These are phyloP conservation scores for Botryotinia convoluta DNA, from an alignment of 2,329 filamentous ascomycete genomes.

Conservation along the genomic window DNA sequence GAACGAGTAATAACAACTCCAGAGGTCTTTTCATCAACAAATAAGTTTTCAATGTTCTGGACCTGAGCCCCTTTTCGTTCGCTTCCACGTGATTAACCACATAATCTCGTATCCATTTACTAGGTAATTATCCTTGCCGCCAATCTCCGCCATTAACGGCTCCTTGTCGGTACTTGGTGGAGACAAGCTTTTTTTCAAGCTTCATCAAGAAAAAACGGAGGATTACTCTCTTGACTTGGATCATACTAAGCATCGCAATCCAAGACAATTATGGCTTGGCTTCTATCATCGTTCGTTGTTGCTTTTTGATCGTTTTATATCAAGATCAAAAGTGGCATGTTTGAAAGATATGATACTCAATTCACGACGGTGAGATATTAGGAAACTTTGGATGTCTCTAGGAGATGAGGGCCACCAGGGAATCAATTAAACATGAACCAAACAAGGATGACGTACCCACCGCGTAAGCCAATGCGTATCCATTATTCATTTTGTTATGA, in stretches of 20 bases:
- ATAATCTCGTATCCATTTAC: background rate
- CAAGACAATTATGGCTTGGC: constrained; percentile 16
- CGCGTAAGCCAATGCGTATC: constrained; percentile 17
- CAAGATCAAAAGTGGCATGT: background rate
- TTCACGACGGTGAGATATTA: background rate
- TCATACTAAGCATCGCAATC: constrained; percentile 12
- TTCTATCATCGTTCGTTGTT: constrained; percentile 1
- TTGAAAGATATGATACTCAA: background rate
- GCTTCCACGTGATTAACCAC: background rate
- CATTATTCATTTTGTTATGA: constrained; percentile 17
- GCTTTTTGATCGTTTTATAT: background rate
- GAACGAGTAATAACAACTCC: background rate
- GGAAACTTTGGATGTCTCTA: background rate
- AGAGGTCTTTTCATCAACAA: background rate
- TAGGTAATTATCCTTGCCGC: background rate
- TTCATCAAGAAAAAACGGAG: background rate
- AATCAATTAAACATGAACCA: constrained; percentile 4
- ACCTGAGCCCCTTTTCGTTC: background rate
- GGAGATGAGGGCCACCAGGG: constrained; percentile 13
- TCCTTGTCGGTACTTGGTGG: constrained; percentile 10
- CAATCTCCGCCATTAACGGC: background rate
- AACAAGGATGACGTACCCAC: constrained; percentile 18
- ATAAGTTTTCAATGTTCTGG: background rate
- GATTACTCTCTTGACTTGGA: background rate
- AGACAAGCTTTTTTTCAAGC: constrained; percentile 16